Conservation (phyloP, 2,329 filamentous ascomycete species). For the Aspergillus sp. region DNA sequence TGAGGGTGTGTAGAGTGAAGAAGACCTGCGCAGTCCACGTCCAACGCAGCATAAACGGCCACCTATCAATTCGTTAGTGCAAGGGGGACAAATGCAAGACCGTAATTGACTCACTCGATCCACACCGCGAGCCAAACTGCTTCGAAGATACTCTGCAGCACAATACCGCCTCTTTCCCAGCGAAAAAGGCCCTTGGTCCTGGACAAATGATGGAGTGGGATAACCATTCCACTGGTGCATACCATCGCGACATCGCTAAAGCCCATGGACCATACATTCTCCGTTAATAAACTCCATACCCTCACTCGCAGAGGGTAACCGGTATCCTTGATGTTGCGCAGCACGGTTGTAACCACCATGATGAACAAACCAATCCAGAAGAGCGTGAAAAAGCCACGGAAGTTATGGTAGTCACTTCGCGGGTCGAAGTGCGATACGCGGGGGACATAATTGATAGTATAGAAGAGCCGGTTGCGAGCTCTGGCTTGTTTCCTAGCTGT, state of each 20-base stretch:
- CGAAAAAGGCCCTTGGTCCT: conserved; percentile 59
- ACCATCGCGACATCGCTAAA: conserved; percentile 86
- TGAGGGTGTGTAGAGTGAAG: conserved; percentile 84
- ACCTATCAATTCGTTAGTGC: conserved; percentile 41
- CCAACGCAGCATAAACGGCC: conserved; percentile 85
- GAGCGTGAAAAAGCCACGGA: conserved; percentile 94
- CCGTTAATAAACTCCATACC: conserved; percentile 84
- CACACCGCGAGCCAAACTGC: conserved; percentile 75
- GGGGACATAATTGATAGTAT: conserved; percentile 85
- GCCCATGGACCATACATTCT: conserved; percentile 84
- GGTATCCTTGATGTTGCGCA: conserved; percentile 91
- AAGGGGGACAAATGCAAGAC: not conserved
- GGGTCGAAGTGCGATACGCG: conserved; percentile 96
- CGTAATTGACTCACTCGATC: conserved; percentile 58
- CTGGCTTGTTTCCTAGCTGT: conserved; percentile 80
- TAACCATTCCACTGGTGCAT: conserved; percentile 65
- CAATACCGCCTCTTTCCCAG: conserved; percentile 77
- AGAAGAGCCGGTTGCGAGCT: conserved; percentile 81
- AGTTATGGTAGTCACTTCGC: conserved; percentile 86
- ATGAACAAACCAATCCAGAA: conserved; percentile 98
- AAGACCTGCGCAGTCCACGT: conserved; percentile 98
- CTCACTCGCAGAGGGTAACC: conserved; percentile 80
- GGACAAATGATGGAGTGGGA: conserved; percentile 72
- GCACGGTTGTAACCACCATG: conserved; percentile 92
- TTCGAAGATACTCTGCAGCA: conserved; percentile 81